A percentile compares a stretch with the other conserved stretches of the same genome.
phyloP scores from a whole-genome alignment of 2,329 filamentous ascomycete genomes.

The Alternaria arborescens region DNA sequence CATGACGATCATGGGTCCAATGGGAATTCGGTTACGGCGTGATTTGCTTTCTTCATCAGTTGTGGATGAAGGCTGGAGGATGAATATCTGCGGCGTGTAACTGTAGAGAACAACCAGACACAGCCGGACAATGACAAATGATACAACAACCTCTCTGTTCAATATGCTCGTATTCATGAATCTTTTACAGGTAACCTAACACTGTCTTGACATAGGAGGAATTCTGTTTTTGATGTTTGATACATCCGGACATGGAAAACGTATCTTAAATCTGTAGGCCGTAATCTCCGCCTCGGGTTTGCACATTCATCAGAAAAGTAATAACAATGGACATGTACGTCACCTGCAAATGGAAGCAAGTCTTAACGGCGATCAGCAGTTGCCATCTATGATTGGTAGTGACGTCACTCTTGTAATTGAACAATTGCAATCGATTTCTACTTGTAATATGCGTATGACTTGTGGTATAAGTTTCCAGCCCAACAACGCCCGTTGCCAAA shows the following conservation, averaged over 20 bases:
- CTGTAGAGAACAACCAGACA: constrained; percentile 42
- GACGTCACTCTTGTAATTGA: not conserved
- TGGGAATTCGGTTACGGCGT: constrained; percentile 51
- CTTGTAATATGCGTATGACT: constrained; percentile 3
- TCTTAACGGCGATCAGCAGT: not conserved
- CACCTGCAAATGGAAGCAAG: not conserved
- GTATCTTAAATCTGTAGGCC: not conserved
- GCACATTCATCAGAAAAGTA: not conserved
- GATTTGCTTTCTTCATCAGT: constrained; percentile 47
- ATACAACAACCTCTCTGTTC: constrained; percentile 25
- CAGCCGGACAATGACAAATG: constrained; percentile 47
- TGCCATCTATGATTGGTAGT: not conserved
- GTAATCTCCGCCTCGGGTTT: not conserved
- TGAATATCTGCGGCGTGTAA: constrained; percentile 31
- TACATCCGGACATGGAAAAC: not conserved
- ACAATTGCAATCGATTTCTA: not conserved
- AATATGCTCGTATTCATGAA: not conserved
- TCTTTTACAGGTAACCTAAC: not conserved
- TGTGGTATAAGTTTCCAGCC: constrained; percentile 7
- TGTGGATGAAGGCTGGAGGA: constrained; percentile 44
- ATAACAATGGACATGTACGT: not conserved
- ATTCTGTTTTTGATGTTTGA: not conserved
- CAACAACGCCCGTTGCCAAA: constrained; percentile 2
- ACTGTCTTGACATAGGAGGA: not conserved
- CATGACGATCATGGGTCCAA: constrained; percentile 45